phyloP scores from a whole-genome alignment of 1,284 basidiomycete species.

The Papiliotrema terrestris region DNA sequence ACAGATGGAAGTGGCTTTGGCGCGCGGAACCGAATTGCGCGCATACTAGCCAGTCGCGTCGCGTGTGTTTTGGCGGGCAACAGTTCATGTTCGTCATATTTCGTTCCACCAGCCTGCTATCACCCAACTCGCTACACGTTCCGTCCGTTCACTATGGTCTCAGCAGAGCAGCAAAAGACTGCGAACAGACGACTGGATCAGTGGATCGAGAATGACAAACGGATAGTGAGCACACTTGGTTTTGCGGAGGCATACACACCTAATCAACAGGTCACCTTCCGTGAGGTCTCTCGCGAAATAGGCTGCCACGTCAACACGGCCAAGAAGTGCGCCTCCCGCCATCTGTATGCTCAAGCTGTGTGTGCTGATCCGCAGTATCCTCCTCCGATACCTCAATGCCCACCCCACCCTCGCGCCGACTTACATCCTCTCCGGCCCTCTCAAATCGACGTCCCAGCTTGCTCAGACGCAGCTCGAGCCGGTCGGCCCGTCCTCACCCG shows the following conservation, averaged over 20 bases:
- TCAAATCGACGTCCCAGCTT: slow-evolving; percentile 23
- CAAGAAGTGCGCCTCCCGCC: slow-evolving; percentile 34
- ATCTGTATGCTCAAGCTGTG: not conserved
- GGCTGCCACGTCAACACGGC: slow-evolving; percentile 39
- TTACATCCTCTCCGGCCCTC: slow-evolving; percentile 39
- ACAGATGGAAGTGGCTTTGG: not conserved
- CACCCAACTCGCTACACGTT: not conserved
- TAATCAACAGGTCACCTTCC: slow-evolving; percentile 33
- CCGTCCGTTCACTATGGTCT: not conserved
- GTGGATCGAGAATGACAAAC: slow-evolving; percentile 32
- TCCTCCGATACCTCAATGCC: slow-evolving; percentile 20
- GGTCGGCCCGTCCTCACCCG: not conserved
- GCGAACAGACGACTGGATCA: slow-evolving; percentile 21
- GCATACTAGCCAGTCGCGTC: not conserved
- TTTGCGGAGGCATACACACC: not conserved
- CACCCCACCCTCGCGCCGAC: slow-evolving; percentile 26
- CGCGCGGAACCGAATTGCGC: too few relatives aligned
- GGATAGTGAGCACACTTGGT: slow-evolving; percentile 19
- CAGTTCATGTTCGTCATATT: too few relatives aligned
- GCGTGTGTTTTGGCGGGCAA: not conserved
- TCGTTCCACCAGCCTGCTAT: not conserved
- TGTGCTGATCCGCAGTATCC: slow-evolving; percentile 14
- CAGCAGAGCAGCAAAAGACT: slow-evolving; percentile 21
- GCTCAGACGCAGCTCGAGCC: slow-evolving; percentile 20
- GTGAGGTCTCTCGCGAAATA: slow-evolving; percentile 35